Base-by-base conservation (phyloP, 1,284 basidiomycete genomes). In the Marasmius fiardii region DNA sequence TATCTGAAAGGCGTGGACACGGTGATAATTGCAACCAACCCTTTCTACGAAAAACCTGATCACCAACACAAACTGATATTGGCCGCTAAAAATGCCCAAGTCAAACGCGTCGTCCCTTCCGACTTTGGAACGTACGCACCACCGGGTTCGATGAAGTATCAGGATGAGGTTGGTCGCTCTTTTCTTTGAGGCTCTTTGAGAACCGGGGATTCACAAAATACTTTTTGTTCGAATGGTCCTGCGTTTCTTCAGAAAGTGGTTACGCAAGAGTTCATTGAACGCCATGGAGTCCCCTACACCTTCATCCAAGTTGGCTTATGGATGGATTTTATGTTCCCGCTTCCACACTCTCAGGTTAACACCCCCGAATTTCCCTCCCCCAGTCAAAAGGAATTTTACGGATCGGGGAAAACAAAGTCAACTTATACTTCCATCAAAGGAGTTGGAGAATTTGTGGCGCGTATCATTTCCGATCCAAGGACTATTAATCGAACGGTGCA, bases 381-480 rank as follows among this genome's bases (percentile, higher is more conserved):
- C 28, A 10, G 10, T 4, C 28, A 4, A 3, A 33, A 33, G 21
- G 24, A 50, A 26, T 50, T 50, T n/a, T 20, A 14, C 14, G 48
- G 48, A 21, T 33, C 51, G 14, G 51, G 51, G 7, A 41, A 52
- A 1, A 43, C 51, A 28, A 44, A n/a, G 35, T 24, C 21, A 18
- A 21, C 18, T 10, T 31, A n/a, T n/a, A 31, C 28, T 43, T 20
- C 28, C 26, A 3, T 16, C 21, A n/a, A 37, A 31, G 21, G 10
- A 39, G 10, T 26, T 31, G 11, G 21, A 21, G 20, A 39, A 39
- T 34, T 31, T 31, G 48, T 55, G 8, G 47, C 33, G 5, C 34
- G 31, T n/a, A 55, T 55, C 35, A 43, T 55, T 8, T 14, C 16
- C 12, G 53, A 51, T 55, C 53, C 53, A n/a, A 34, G 53, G 28